These are phyloP conservation scores for Skeletonema tropicum DNA, from an alignment of 108 stramenopile genomes.

Conservation along the genomic window DNA sequence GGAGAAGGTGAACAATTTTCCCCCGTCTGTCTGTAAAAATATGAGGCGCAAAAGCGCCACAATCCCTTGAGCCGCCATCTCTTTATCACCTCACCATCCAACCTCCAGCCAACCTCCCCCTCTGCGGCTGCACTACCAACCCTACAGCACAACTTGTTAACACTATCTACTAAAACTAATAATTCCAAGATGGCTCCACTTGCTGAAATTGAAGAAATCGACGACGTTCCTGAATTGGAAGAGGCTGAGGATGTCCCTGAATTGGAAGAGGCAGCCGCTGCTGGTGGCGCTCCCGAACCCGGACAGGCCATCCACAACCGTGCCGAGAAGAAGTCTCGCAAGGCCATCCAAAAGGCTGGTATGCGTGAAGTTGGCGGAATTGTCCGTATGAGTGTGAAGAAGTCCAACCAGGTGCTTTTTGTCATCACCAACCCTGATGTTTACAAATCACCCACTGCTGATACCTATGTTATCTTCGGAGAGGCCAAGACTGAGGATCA, in stretches of 20 bases:
- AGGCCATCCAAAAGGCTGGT: conserved; percentile 97
- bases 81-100: too few relatives aligned
- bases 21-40: background rate
- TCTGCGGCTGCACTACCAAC: background rate
- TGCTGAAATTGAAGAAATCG: conserved; percentile 77
- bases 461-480: conserved; percentile 99
- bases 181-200: conserved; percentile 41
- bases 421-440: conserved; percentile 97
- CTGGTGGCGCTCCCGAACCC: conserved; percentile 39
- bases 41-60: background rate
- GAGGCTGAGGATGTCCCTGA: conserved; percentile 67
- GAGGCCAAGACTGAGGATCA: conserved; percentile 98
- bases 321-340: conserved; percentile 98
- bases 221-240: conserved; percentile 77
- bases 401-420: conserved; percentile 95
- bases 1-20: background rate
- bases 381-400: conserved; percentile 97
- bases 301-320: conserved; percentile 84
- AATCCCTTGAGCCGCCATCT: too few relatives aligned
- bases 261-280: conserved; percentile 51
- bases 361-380: conserved; percentile 95
- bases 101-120: too few relatives aligned
- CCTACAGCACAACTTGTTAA: background rate
- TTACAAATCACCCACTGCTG: conserved; percentile 90
- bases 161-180: too few relatives aligned